These are phyloP conservation scores for Tolypocladium ophioglossoides DNA, from an alignment of 2,329 filamentous ascomycete genomes.

Conservation along the genomic window DNA sequence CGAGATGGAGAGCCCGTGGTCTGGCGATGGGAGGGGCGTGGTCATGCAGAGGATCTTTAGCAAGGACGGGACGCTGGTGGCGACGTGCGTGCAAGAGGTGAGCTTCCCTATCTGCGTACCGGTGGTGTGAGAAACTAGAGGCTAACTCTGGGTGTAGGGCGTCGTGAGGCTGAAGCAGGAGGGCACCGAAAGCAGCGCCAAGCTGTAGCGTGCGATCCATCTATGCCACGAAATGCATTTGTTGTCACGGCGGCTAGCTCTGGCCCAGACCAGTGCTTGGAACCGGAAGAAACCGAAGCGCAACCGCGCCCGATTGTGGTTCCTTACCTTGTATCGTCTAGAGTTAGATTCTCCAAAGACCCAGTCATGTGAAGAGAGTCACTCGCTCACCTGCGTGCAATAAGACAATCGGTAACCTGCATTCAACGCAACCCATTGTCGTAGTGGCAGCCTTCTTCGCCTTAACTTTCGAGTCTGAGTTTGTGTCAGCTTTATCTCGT, in stretches of 20 bases:
- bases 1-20: constrained; percentile 74
- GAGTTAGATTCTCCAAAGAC: neutral
- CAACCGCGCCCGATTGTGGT: neutral
- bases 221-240: neutral
- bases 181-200: constrained; percentile 19
- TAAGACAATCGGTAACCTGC: too few species aligned
- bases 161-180: constrained; percentile 39
- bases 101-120: constrained; percentile 12
- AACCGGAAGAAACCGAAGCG: neutral
- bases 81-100: constrained; percentile 73
- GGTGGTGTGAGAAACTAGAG: fast-evolving
- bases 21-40: constrained; percentile 64
- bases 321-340: neutral
- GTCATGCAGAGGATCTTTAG: constrained; percentile 67
- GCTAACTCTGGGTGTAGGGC: constrained; percentile 23
- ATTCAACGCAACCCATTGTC: neutral
- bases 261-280: neutral
- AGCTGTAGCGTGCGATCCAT: constrained; percentile 14
- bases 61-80: constrained; percentile 60
- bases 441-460: neutral
- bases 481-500: neutral
- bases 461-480: neutral
- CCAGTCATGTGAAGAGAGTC: neutral
- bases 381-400: too few species aligned
- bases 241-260: neutral